phyloP scores from a whole-genome alignment of 2,329 filamentous ascomycete genomes.

The Fusarium multiceps region DNA sequence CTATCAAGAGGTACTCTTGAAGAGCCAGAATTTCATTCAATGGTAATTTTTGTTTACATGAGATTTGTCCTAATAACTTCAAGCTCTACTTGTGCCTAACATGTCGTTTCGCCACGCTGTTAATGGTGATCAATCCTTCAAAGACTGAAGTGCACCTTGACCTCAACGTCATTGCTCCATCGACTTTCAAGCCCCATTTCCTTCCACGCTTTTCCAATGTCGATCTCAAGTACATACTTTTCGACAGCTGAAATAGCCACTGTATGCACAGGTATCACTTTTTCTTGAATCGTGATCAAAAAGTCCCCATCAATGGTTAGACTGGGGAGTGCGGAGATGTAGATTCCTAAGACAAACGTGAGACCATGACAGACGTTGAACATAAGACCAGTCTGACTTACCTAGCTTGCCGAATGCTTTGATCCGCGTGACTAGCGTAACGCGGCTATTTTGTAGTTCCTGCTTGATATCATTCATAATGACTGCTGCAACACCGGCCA shows the following conservation, averaged over 20 bases:
- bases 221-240: slow-evolving; percentile 76
- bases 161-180: slow-evolving; percentile 83
- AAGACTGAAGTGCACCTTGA: slow-evolving; percentile 69
- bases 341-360: slow-evolving; percentile 65
- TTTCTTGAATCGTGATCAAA: slow-evolving; percentile 79
- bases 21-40: background rate
- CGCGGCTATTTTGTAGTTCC: slow-evolving; percentile 61
- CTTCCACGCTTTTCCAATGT: slow-evolving; percentile 81
- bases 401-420: slow-evolving; percentile 84
- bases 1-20: background rate
- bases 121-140: slow-evolving; percentile 30
- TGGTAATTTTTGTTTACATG: background rate
- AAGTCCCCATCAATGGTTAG: slow-evolving; percentile 73
- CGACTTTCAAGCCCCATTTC: slow-evolving; percentile 75
- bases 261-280: slow-evolving; percentile 73
- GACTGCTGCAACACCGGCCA: slow-evolving; percentile 87
- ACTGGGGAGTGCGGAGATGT: slow-evolving; percentile 74
- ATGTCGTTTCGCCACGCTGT: background rate
- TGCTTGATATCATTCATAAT: slow-evolving; percentile 69
- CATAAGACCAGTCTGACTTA: slow-evolving; percentile 50
- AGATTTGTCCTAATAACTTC: too few relatives aligned
- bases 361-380: background rate
- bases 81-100: background rate
- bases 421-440: slow-evolving; percentile 74
- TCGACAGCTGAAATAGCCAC: slow-evolving; percentile 68